phyloP scores from a whole-genome alignment of 2,329 filamentous ascomycete species.

The Alternaria sp. region DNA sequence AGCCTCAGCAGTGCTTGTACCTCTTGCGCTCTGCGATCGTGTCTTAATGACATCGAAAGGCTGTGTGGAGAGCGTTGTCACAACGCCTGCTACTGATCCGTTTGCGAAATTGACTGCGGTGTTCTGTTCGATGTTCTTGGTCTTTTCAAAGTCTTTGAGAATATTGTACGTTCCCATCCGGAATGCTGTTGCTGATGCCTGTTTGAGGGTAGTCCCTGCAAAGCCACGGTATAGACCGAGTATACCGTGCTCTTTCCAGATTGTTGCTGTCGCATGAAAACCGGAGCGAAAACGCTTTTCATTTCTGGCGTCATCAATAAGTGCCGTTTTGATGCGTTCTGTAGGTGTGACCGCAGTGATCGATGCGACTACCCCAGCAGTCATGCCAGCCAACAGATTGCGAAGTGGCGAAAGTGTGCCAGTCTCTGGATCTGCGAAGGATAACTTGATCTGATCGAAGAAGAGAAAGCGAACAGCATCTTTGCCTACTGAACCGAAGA shows the following conservation, averaged over 20 bases:
- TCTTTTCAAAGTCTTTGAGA: slow-evolving; percentile 66
- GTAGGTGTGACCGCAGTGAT: slow-evolving; percentile 73
- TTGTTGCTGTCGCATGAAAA: slow-evolving; percentile 59
- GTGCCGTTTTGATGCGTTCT: slow-evolving; percentile 72
- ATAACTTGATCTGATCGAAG: slow-evolving; percentile 70
- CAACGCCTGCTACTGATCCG: slow-evolving; percentile 66
- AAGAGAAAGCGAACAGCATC: slow-evolving; percentile 72
- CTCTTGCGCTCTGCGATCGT: slow-evolving; percentile 66
- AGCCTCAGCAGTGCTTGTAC: slow-evolving; percentile 65
- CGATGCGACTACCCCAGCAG: slow-evolving; percentile 67
- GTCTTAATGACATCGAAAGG: slow-evolving; percentile 73
- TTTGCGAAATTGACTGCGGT: slow-evolving; percentile 67
- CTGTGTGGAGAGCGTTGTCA: slow-evolving; percentile 68
- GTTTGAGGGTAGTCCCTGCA: slow-evolving; percentile 68
- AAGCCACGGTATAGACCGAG: slow-evolving; percentile 66
- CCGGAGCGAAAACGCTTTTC: slow-evolving; percentile 60
- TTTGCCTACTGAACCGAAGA: slow-evolving; percentile 69
- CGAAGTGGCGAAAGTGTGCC: slow-evolving; percentile 64
- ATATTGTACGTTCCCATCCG: slow-evolving; percentile 71
- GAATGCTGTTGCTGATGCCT: slow-evolving; percentile 68
- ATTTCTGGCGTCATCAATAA: slow-evolving; percentile 68
- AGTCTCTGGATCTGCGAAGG: slow-evolving; percentile 63
- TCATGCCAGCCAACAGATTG: slow-evolving; percentile 71
- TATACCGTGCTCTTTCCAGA: slow-evolving; percentile 64
- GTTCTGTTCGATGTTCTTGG: slow-evolving; percentile 58